Base-by-base conservation (phyloP, 257 asterid species). In the Solanum etuberosum region DNA sequence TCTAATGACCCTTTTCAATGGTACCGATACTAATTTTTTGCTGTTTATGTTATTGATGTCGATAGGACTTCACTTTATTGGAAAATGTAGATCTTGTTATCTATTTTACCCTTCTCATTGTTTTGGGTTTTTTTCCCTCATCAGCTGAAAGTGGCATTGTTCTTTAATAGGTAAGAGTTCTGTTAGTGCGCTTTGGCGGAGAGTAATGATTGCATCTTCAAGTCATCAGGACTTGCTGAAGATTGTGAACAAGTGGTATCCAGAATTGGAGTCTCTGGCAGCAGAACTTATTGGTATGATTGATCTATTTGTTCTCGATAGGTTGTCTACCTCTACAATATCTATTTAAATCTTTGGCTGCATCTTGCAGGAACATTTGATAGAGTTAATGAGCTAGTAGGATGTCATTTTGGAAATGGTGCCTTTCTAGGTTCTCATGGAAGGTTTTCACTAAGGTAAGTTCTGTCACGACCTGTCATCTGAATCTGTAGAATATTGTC, bases 181-280 rank as follows among this genome's bases (percentile, higher is more conserved):
- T 46, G 92, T 96, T 59, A 93, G 96, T 85, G 95, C 95, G 85
- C 91, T 94, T 86, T 97, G 99, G 99, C 89, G 97, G 95, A 96
- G 94, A 89, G 92, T 97, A 76, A 92, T 91, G 94, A 88, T 95
- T 40, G 90, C 91, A 63, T 86, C 94, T 68, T 93, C 97, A 43
- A 88, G 93, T 83, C 89, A 90, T 21, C 90, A 89, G 86, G 99
- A 97, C 87, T 84, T 95, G 91, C 89, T 91, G 83, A 84, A 87
- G 59, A 91, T 97, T 86, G 91, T 95, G 89, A 90, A 91, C 34
- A 90, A 88, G 84, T 91, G 97, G 98, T 95, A 93, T 89, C 98
- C 97, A n/a, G 92, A 89, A 82, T 84, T 96, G 94, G 89, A 88
- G 87, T 84, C 90, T 88, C 88, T 94, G 86, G 92, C 94, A 21